Percentiles rank a stretch among this genome's conserved stretches.
Evolutionary conservation across 208 protist species (phyloP).

Genomic region (Strigomonas culicis): DNA sequence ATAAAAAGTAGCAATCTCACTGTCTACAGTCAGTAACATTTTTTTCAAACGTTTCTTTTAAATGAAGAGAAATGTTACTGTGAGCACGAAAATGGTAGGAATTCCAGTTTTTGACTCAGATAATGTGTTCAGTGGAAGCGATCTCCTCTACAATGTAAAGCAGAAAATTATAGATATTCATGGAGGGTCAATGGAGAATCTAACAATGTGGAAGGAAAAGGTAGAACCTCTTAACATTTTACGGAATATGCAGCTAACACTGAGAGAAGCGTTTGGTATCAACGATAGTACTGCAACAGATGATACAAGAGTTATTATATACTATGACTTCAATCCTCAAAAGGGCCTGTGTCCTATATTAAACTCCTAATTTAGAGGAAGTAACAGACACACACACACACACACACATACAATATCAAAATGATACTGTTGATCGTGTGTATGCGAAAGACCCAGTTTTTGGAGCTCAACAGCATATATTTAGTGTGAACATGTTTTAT

Average conservation of each 20-base stretch:
- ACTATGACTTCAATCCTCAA: conserved; percentile 65
- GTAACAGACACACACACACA: not conserved
- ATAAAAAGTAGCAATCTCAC: not conserved
- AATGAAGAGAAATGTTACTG: conserved; percentile 13
- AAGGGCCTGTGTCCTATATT: conserved; percentile 34
- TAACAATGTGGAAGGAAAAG: conserved; percentile 62
- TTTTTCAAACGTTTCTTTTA: not conserved
- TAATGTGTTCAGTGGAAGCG: conserved; percentile 18
- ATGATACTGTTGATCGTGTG: not conserved
- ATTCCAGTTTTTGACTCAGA: conserved; percentile 64
- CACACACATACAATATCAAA: not conserved
- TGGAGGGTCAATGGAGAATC: conserved; percentile 32
- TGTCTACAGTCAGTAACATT: not conserved
- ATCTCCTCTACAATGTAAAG: conserved; percentile 38
- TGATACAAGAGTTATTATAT: conserved; percentile 20
- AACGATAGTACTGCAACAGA: conserved; percentile 7
- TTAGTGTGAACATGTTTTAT: not conserved
- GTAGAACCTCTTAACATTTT: conserved; percentile 68
- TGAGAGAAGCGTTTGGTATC: conserved; percentile 38
- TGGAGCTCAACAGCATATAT: not conserved
- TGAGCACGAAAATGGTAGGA: conserved; percentile 66
- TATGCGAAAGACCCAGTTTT: not conserved
- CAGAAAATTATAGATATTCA: conserved; percentile 51
- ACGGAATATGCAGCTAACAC: conserved; percentile 36
- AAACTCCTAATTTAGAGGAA: conserved; percentile 16